Percentiles rank a stretch among this genome's conserved stretches.
These are phyloP conservation scores for Dillenia turbinata DNA, from an alignment of 164 flowering plant genomes.

Conservation along the genomic window DNA sequence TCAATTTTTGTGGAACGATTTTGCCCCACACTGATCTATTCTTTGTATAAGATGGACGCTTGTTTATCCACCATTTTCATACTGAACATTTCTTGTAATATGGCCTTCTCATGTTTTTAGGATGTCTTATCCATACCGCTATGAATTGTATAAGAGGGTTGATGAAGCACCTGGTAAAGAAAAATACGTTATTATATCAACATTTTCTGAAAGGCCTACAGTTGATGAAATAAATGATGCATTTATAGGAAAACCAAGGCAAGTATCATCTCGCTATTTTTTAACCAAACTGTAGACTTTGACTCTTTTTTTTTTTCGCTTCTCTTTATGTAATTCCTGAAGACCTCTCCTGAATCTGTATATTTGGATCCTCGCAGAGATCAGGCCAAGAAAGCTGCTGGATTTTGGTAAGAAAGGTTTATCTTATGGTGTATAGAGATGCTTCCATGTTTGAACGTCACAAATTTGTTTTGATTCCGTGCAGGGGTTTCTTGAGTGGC, in stretches of 20 bases:
- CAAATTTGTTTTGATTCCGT: conserved; percentile 5
- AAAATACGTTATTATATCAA: conserved; percentile 59
- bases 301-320: neutral
- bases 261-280: conserved; percentile 5
- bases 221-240: conserved; percentile 74
- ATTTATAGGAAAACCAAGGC: conserved; percentile 78
- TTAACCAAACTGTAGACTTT: neutral
- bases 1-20: too few species aligned
- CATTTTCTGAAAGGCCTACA: conserved; percentile 52
- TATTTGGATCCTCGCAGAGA: conserved; percentile 33
- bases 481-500: conserved; percentile 67
- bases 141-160: conserved; percentile 81
- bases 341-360: conserved; percentile 1
- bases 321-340: neutral
- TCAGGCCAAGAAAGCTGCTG: conserved; percentile 40
- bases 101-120: conserved; percentile 30
- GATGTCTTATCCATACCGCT: conserved; percentile 68
- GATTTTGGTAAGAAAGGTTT: conserved; percentile 53
- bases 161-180: conserved; percentile 65
- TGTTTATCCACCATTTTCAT: too few species aligned
- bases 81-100: neutral
- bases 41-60: neutral
- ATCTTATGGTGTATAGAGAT: neutral
- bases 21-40: neutral
- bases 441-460: neutral